These are phyloP conservation scores for Echites panduratus DNA, from an alignment of 257 asterid species.

Conservation along the genomic window DNA sequence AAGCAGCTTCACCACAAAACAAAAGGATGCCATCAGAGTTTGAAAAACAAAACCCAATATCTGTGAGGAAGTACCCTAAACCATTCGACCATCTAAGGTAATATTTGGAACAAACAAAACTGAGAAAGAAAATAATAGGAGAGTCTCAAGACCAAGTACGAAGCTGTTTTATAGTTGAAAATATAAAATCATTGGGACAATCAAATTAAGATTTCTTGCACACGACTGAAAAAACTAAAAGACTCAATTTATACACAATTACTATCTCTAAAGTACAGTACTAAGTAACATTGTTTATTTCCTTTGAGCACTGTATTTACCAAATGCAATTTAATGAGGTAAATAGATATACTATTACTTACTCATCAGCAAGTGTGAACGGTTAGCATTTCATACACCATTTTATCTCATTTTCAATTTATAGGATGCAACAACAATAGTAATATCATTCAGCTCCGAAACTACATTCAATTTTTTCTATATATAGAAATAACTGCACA, in stretches of 20 bases:
- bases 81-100: neutral
- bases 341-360: neutral
- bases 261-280: neutral
- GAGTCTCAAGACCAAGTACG: neutral
- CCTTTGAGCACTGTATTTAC: neutral
- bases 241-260: neutral
- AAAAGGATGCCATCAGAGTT: neutral
- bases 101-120: neutral
- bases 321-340: neutral
- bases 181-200: neutral
- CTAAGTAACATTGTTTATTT: neutral
- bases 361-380: neutral
- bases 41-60: neutral
- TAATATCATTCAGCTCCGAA: neutral
- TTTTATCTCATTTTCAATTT: neutral
- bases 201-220: neutral
- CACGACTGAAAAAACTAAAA: neutral
- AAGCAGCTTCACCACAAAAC: neutral
- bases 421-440: neutral
- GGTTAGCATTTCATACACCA: neutral
- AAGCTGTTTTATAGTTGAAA: neutral
- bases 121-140: neutral
- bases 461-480: neutral
- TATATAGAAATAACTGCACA: conserved; percentile 2
- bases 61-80: neutral